These are phyloP conservation scores for Penicillium coprophilum DNA, from an alignment of 495 filamentous ascomycete species.

Conservation along the genomic window DNA sequence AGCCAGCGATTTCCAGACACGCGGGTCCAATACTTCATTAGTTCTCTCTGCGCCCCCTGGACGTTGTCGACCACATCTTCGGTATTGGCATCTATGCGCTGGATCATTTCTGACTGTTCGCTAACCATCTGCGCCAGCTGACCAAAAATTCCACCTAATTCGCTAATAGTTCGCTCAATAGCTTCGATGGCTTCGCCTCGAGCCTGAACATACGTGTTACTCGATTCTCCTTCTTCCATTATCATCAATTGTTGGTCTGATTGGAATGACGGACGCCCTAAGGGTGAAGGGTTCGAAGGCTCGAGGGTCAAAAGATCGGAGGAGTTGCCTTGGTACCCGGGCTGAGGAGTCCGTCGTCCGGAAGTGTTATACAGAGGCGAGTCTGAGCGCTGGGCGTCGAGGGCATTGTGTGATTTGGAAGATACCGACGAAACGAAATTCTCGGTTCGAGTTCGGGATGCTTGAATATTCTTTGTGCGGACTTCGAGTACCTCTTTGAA, in stretches of 20 bases:
- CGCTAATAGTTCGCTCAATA: conserved; percentile 91
- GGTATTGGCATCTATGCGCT: conserved; percentile 90
- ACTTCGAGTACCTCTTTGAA: conserved; percentile 98
- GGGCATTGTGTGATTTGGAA: conserved; percentile 68
- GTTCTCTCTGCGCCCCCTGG: conserved; percentile 87
- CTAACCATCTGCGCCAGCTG: conserved; percentile 97
- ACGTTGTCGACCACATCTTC: conserved; percentile 97
- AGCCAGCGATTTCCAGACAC: conserved; percentile 95
- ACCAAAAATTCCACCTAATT: conserved; percentile 93
- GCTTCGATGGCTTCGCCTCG: conserved; percentile 95
- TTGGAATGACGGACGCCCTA: conserved; percentile 52
- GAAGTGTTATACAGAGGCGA: conserved; percentile 89
- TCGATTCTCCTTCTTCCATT: conserved; percentile 88
- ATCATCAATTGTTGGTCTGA: conserved; percentile 87
- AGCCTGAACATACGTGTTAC: conserved; percentile 88
- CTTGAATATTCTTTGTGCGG: conserved; percentile 97
- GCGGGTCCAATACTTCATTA: conserved; percentile 92
- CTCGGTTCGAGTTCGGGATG: conserved; percentile 85
- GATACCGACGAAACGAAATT: conserved; percentile 92
- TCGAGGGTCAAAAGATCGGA: conserved; percentile 84
- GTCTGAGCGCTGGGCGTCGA: conserved; percentile 56
- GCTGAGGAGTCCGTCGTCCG: conserved; percentile 61
- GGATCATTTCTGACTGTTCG: conserved; percentile 94
- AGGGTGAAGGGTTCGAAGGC: conserved; percentile 59
- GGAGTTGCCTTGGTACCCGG: conserved; percentile 50